These are phyloP conservation scores for Caloboletus inedulis DNA, from an alignment of 1,284 basidiomycete genomes.

Conservation along the genomic window DNA sequence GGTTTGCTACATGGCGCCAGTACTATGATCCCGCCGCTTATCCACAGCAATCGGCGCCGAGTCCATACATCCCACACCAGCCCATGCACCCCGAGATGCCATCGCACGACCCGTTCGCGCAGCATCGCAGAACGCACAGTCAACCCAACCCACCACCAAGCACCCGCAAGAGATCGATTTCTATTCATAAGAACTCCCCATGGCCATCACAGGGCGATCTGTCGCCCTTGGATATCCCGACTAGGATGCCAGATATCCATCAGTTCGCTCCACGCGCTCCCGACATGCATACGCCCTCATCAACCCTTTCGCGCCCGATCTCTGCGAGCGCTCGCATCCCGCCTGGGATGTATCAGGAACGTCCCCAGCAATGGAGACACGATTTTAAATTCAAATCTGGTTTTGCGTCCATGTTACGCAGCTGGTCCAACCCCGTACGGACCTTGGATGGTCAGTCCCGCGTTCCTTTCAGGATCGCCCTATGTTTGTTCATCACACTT, in stretches of 20 bases:
- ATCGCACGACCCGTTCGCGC: constrained; percentile 11
- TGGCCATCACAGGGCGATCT: constrained; percentile 30
- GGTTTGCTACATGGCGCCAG: constrained; percentile 5
- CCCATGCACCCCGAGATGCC: constrained; percentile 10
- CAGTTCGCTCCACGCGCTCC: constrained; percentile 19
- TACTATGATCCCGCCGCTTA: constrained; percentile 4
- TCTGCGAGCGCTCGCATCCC: constrained; percentile 15
- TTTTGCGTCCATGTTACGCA: constrained; percentile 32
- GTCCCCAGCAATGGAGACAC: constrained; percentile 28
- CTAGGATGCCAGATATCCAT: constrained; percentile 21
- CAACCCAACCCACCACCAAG: not conserved
- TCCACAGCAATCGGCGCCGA: constrained; percentile 24
- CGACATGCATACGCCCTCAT: constrained; percentile 31
- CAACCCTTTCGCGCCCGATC: constrained; percentile 22
- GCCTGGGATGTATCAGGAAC: constrained; percentile 19
- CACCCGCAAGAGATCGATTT: constrained; percentile 3
- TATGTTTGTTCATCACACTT: not conserved
- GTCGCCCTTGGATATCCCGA: constrained; percentile 22
- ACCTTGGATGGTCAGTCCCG: constrained; percentile 18
- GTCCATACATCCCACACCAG: constrained; percentile 31
- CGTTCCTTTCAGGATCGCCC: not conserved
- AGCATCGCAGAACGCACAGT: constrained; percentile 9
- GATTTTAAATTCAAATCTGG: constrained; percentile 35
- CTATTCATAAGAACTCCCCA: constrained; percentile 10
- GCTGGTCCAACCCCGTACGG: constrained; percentile 16